Conservation (phyloP, 208 protist species). For the Trypanosoma platydactyli region DNA sequence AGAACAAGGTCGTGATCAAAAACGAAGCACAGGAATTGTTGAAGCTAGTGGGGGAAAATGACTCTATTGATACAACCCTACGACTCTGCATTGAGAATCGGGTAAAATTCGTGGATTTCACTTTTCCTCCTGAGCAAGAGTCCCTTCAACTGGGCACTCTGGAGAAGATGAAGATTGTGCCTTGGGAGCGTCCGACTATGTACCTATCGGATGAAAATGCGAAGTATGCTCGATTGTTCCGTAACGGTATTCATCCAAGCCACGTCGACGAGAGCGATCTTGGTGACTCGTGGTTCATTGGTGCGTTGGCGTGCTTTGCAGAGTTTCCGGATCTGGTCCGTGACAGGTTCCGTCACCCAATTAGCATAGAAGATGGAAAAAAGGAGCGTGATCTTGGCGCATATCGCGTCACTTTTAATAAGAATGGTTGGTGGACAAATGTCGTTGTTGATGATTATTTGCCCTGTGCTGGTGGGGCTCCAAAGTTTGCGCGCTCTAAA, state of each 20-base stretch:
- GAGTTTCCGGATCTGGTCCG: conserved; percentile 69
- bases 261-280: conserved; percentile 82
- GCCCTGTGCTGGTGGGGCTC: conserved; percentile 52
- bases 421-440: conserved; percentile 88
- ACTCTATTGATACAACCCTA: conserved; percentile 56
- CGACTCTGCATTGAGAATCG: conserved; percentile 54
- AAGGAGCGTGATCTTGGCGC: conserved; percentile 51
- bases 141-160: conserved; percentile 68
- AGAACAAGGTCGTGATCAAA: conserved; percentile 53
- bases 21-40: conserved; percentile 49
- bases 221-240: conserved; percentile 69
- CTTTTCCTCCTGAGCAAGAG: conserved; percentile 71
- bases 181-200: conserved; percentile 80
- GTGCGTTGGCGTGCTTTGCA: conserved; percentile 60
- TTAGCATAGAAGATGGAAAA: conserved; percentile 48
- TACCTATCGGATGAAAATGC: conserved; percentile 74
- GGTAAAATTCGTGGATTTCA: conserved; percentile 75
- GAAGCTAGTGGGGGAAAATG: conserved; percentile 45
- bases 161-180: conserved; percentile 62
- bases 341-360: conserved; percentile 71
- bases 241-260: conserved; percentile 66
- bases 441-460: conserved; percentile 89
- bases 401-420: conserved; percentile 84
- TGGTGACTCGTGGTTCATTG: conserved; percentile 80
- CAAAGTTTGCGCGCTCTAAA: conserved; percentile 63